Evolutionary conservation across 495 filamentous ascomycete species (phyloP).

Genomic region (Paragyromitra xinjiangensis): DNA sequence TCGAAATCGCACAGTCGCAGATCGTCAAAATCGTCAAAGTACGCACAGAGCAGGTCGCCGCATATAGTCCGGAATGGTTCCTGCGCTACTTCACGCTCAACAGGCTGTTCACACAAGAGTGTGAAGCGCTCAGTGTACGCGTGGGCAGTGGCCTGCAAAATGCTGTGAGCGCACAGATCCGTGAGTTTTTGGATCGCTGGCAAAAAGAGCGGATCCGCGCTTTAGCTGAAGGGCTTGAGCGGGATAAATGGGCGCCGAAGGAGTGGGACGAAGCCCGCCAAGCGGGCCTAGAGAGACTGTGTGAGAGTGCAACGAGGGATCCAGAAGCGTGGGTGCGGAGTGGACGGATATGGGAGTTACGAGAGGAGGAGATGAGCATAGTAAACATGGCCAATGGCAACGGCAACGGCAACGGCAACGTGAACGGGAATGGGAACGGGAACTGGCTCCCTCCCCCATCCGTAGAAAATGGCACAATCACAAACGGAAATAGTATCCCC

Average conservation of each 20-base stretch:
- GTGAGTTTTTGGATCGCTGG: constrained; percentile 81
- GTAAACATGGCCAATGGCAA: constrained; percentile 20
- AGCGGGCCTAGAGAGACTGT: constrained; percentile 70
- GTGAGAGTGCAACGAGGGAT: constrained; percentile 83
- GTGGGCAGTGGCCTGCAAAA: constrained; percentile 84
- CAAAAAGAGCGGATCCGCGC: constrained; percentile 79
- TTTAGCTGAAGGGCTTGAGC: constrained; percentile 84
- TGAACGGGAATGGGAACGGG: background rate
- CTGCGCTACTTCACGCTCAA: constrained; percentile 93
- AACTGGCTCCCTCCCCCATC: background rate
- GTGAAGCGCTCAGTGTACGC: constrained; percentile 91
- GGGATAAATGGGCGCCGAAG: constrained; percentile 86
- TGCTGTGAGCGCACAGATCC: constrained; percentile 89
- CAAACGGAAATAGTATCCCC: constrained; percentile 52
- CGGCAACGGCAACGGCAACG: constrained; percentile 11
- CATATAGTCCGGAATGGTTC: constrained; percentile 64
- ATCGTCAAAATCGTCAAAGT: constrained; percentile 92
- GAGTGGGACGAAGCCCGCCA: constrained; percentile 79
- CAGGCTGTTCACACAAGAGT: constrained; percentile 93
- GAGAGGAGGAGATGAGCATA: constrained; percentile 57
- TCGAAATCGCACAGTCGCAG: constrained; percentile 91
- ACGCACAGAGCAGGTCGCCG: constrained; percentile 69
- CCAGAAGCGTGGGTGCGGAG: constrained; percentile 74
- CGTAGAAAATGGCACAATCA: constrained; percentile 32
- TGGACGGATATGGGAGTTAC: constrained; percentile 75